Base-by-base conservation (phyloP, 2,329 filamentous ascomycete species). In the Pleoardoris graminearum region DNA sequence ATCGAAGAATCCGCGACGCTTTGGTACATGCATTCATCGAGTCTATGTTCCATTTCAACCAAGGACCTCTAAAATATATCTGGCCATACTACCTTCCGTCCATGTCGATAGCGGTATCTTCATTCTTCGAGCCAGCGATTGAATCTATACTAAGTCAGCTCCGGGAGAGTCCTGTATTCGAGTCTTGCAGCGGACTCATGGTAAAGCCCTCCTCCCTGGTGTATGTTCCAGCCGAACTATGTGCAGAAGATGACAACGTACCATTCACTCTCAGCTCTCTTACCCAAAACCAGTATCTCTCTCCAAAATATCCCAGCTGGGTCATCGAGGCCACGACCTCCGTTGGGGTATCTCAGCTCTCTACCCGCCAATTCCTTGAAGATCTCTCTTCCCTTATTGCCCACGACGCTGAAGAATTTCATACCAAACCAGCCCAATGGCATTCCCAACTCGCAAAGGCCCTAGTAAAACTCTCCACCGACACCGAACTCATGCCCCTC, bases 51-150 rank as follows among this genome's bases (percentile, higher is more conserved):
- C 43, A 46, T 11, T 46, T 46, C 27, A 46, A 46, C 16, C 4
- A 46, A 33, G 43, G 43, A 4, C 4, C 16, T 12, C 19, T 46
- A 11, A 46, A 46, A 23, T 46, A 54, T 21, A 36, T 33, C 11
- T 54, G 51, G 51, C 38, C 38, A n/a, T 35, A 29, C 16, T 54
- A 54, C 22, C 33, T 54, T 10, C 39, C 51, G 12, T 23, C 35
- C 14, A 22, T 32, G 6, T 25, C 29, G 17, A 36, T 35, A 10
- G 21, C 38, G 36, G 41, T 54, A 22, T 35, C 46, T 2, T 38
- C 32, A 25, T 49, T 54, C 25, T 50, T 50, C 21, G 37, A 50
- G n/a, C 47, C 27, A 11, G 27, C 39, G 4, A 43, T 43, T 32
- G 25, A 29, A 19, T 30, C 27, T 3, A 32, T 43, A 43, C 16